Base-by-base conservation (phyloP, 2,329 filamentous ascomycete species). In the Pseudocercospora macadamiae region DNA sequence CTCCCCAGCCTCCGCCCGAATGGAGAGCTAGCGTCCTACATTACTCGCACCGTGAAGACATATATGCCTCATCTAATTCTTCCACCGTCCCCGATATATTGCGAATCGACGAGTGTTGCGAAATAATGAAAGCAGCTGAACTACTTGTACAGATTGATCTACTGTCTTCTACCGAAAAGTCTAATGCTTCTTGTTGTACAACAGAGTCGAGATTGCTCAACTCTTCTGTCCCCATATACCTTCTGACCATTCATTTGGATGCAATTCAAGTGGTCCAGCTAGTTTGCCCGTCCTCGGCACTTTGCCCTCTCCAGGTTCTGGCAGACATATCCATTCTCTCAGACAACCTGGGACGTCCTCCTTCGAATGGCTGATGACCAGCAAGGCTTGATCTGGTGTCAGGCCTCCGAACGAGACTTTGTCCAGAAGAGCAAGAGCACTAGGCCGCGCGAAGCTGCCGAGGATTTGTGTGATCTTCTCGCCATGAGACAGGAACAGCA, bases 321-420 rank as follows among this genome's bases (percentile, higher is more conserved):
- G 92, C 26, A 97, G 78, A 72, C 90, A 93, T 51, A 97, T 80
- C 89, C 90, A 97, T 71, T 96, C 86, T 47, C 91, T 79, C 21
- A 97, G 84, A 65, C 87, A 88, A 51, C 88, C 87, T 0, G 95
- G 95, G 8, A 97, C 89, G 74, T 99, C 95, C 68, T 96, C 92
- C 62, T 87, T 87, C 61, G 93, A 82, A 76, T 99, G 95, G 61
- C 91, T 95, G 60, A 97, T 93, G 64, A 93, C 91, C n/a, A 97
- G 83, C 54, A 99, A 77, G 0, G 92, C 92, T 75, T 97, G 93
- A 19, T 85, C 74, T 0, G 86, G 79, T 1, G 82, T 81, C 56
- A 97, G 75, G 0, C 91, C 91, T 1, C 69, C 70, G 3, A 93
- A 76, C 19, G 75, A 79, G 1, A 85, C 79, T 1, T 72, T 70